A percentile compares a stretch with the other conserved stretches of the same genome.
phyloP scores from a whole-genome alignment of 1,139 yeast genomes.

The Nadsonia starkeyi-henricii region DNA sequence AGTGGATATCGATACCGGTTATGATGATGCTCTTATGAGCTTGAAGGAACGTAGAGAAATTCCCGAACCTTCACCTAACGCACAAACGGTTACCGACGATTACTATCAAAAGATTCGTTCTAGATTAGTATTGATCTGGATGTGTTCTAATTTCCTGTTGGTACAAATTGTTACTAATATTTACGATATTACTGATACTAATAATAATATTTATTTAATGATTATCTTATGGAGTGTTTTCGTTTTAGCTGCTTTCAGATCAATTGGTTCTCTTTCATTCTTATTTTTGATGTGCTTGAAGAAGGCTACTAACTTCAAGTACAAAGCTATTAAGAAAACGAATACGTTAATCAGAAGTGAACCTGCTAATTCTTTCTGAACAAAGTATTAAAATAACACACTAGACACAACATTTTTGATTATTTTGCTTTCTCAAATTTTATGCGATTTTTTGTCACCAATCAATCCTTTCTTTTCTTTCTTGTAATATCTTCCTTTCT shows the following conservation, averaged over 20 bases:
- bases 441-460: no score
- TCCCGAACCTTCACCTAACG: slow-evolving; percentile 38
- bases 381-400: no score
- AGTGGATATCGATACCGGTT: slow-evolving; percentile 77
- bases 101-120: slow-evolving; percentile 91
- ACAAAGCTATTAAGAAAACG: slow-evolving; percentile 13
- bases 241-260: slow-evolving; percentile 62
- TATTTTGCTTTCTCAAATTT: no score
- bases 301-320: slow-evolving; percentile 17
- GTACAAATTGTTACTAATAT: slow-evolving; percentile 81
- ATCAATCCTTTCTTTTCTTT: no score
- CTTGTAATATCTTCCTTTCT: no score
- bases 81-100: slow-evolving; percentile 56
- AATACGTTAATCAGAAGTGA: slow-evolving; percentile 14
- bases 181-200: slow-evolving; percentile 47
- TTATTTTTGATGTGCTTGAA: slow-evolving; percentile 32
- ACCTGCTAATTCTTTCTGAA: background rate
- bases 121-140: slow-evolving; percentile 85
- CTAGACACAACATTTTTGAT: no score
- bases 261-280: slow-evolving; percentile 60
- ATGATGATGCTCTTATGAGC: slow-evolving; percentile 61
- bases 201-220: slow-evolving; percentile 62
- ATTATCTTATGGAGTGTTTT: slow-evolving; percentile 89
- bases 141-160: slow-evolving; percentile 63
- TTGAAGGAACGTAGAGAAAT: slow-evolving; percentile 54